Conservation (phyloP, 805 yeast genomes). For the Jamesozyma gamospora region DNA sequence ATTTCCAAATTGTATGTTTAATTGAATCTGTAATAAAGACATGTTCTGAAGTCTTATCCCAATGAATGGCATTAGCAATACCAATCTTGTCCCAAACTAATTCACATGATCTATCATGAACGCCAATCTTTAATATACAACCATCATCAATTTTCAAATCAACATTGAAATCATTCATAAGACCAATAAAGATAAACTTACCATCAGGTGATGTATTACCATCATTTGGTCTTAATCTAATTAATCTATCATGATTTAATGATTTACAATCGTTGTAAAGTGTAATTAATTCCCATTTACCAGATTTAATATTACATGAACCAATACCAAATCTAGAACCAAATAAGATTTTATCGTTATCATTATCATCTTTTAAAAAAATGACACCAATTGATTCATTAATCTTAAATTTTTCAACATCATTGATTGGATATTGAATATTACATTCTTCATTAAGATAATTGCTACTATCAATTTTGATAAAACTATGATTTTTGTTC, state of each 20-base stretch:
- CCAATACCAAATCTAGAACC: slow-evolving; percentile 63
- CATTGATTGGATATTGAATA: slow-evolving; percentile 7
- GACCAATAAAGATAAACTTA: slow-evolving; percentile 60
- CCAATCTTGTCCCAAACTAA: slow-evolving; percentile 32
- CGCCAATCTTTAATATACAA: slow-evolving; percentile 36
- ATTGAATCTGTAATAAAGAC: slow-evolving; percentile 46
- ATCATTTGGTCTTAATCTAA: slow-evolving; percentile 60
- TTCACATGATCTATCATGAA: slow-evolving; percentile 22
- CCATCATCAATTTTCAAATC: slow-evolving; percentile 38
- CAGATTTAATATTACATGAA: slow-evolving; percentile 36
- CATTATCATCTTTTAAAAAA: slow-evolving; percentile 34
- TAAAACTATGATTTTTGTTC: slow-evolving; percentile 28
- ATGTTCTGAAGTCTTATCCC: slow-evolving; percentile 32
- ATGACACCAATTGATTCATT: slow-evolving; percentile 57
- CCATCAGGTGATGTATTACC: slow-evolving; percentile 75
- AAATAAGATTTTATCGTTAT: slow-evolving; percentile 40
- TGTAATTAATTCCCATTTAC: slow-evolving; percentile 30
- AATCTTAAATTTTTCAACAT: background rate
- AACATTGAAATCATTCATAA: slow-evolving; percentile 54
- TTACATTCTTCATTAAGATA: slow-evolving; percentile 4
- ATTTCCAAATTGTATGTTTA: slow-evolving; percentile 39
- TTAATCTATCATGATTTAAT: slow-evolving; percentile 23
- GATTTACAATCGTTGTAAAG: slow-evolving; percentile 28
- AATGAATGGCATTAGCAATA: slow-evolving; percentile 68
- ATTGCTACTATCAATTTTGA: background rate